Conservation (phyloP, 208 protist genomes). For the Leishmania gerbilli region DNA sequence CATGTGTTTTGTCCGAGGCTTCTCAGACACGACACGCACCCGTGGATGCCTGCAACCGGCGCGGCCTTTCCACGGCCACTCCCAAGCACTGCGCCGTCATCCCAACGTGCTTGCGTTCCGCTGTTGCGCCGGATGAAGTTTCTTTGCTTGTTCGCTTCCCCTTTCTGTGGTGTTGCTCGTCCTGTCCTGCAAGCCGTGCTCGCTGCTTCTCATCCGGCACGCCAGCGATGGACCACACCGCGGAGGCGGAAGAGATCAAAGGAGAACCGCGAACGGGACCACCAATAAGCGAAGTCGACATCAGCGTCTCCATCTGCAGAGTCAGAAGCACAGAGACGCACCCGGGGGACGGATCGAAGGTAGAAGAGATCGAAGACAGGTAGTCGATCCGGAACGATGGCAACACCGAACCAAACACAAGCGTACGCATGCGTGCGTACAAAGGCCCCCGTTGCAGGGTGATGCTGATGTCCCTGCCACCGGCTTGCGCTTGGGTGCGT, state of each 20-base stretch:
- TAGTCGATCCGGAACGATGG: not conserved
- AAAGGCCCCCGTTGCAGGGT: not conserved
- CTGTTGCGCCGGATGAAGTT: not conserved
- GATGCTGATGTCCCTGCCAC: not conserved
- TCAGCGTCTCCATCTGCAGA: not conserved
- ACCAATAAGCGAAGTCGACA: not conserved
- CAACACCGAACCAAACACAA: not conserved
- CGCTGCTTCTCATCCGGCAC: not conserved
- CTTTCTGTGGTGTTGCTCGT: not conserved
- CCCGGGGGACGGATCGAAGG: constrained; percentile 1
- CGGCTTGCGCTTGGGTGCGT: not conserved
- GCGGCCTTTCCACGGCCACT: not conserved
- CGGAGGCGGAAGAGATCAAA: constrained; percentile 8
- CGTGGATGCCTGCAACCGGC: not conserved
- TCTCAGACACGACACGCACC: not conserved
- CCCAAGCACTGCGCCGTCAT: not conserved
- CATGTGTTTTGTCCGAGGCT: not conserved
- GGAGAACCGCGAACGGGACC: constrained; percentile 6
- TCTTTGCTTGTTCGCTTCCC: not conserved
- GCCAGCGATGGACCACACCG: not conserved
- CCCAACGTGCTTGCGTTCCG: not conserved
- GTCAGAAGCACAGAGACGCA: not conserved
- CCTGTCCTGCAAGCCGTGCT: not conserved
- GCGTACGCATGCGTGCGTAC: not conserved
- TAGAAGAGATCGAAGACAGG: not conserved